Evolutionary conservation across 371 early-diverging fungal genomes (phyloP).

Genomic region (Phascolomyces articulosus): DNA sequence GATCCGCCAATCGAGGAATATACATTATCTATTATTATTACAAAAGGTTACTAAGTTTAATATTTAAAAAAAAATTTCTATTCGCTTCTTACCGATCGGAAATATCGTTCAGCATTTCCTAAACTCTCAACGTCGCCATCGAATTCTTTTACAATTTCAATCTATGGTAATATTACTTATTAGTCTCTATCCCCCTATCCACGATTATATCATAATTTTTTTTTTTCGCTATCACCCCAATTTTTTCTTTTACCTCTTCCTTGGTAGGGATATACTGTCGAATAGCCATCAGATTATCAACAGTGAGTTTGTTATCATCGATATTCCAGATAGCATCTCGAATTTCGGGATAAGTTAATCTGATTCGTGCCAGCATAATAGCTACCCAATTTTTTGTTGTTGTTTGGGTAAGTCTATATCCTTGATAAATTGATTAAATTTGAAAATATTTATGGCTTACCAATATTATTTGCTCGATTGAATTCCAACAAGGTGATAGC

Average conservation of each 20-base stretch:
- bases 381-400: too few relatives aligned
- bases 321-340: conserved; percentile 69
- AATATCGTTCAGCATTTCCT: conserved; percentile 72
- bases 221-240: too few relatives aligned
- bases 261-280: conserved; percentile 65
- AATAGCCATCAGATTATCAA: conserved; percentile 61
- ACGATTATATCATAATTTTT: too few relatives aligned
- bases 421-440: too few relatives aligned
- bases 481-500: conserved; percentile 61
- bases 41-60: too few relatives aligned
- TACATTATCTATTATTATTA: conserved; percentile 53
- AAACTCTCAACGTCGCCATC: conserved; percentile 66
- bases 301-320: conserved; percentile 58
- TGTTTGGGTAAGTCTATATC: too few relatives aligned
- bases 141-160: conserved; percentile 68
- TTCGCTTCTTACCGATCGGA: conserved; percentile 43
- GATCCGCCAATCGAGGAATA: conserved; percentile 70
- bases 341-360: conserved; percentile 66
- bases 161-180: conserved; percentile 9
- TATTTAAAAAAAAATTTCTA: neutral
- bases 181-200: too few relatives aligned
- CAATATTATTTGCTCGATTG: conserved; percentile 65
- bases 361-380: conserved; percentile 75
- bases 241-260: conserved; percentile 51
- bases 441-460: too few relatives aligned